Conservation (phyloP, 352 stramenopile genomes). For the Aphanomyces cochlioides region DNA sequence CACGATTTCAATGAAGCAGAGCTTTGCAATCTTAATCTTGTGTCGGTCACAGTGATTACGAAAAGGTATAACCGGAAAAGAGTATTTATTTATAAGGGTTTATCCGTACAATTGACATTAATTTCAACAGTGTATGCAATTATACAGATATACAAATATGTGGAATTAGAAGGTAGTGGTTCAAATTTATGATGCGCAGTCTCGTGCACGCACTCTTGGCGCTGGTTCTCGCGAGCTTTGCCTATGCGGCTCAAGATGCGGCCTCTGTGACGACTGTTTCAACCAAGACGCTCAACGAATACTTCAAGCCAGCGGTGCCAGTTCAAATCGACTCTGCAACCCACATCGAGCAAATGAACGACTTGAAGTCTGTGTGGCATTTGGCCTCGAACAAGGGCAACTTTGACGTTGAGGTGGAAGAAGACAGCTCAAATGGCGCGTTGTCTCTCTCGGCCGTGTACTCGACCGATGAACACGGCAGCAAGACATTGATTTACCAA, state of each 20-base stretch:
- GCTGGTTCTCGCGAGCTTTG: neutral
- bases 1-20: too few species aligned
- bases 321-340: constrained; percentile 1
- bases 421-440: neutral
- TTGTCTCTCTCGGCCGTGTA: neutral
- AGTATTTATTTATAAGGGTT: too few species aligned
- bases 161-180: neutral
- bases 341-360: neutral
- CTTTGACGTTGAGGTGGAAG: neutral
- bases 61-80: too few species aligned
- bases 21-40: too few species aligned
- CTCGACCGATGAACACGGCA: neutral
- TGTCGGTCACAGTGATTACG: too few species aligned
- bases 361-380: neutral
- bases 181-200: neutral
- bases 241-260: neutral
- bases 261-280: neutral
- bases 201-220: neutral
- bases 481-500: constrained; percentile 1
- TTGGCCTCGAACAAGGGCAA: neutral
- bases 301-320: constrained; percentile 11
- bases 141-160: neutral
- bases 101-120: neutral
- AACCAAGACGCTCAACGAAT: neutral
- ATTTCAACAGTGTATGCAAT: constrained; percentile 2